Percentiles rank a stretch among this genome's conserved stretches.
Evolutionary conservation across 768 basidiomycete species (phyloP).

Genomic region (Boletus rubescentipes): DNA sequence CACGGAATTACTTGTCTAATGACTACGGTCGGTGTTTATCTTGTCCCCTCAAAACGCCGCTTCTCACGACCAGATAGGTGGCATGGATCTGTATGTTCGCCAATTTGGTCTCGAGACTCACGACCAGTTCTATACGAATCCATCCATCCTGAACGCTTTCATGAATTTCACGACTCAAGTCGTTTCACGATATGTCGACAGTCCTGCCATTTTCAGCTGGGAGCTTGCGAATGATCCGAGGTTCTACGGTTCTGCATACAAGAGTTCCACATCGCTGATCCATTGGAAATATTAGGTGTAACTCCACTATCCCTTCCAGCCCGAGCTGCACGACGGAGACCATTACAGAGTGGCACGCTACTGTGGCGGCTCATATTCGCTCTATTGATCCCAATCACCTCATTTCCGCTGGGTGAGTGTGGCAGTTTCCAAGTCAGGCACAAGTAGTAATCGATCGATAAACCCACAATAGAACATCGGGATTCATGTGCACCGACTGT

Average conservation of each 20-base stretch:
- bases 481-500: conserved; percentile 59
- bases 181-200: conserved; percentile 54
- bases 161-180: conserved; percentile 56
- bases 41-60: background rate
- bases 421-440: background rate
- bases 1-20: conserved; percentile 58
- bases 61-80: conserved; percentile 39
- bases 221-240: conserved; percentile 69
- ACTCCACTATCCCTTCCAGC: conserved; percentile 48
- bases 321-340: conserved; percentile 47
- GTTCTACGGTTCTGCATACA: conserved; percentile 27
- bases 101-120: conserved; percentile 43
- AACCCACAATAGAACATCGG: conserved; percentile 42
- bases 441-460: background rate
- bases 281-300: conserved; percentile 42
- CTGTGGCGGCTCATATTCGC: conserved; percentile 44
- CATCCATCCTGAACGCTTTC: conserved; percentile 49
- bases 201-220: conserved; percentile 53
- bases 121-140: conserved; percentile 59
- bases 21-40: conserved; percentile 48
- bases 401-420: conserved; percentile 56
- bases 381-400: conserved; percentile 61
- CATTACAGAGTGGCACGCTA: conserved; percentile 57
- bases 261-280: background rate
- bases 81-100: conserved; percentile 66